Percentiles rank a stretch among this genome's conserved stretches.
phyloP scores from a whole-genome alignment of 176 grass and related monocot species.

The Lolium perenne region DNA sequence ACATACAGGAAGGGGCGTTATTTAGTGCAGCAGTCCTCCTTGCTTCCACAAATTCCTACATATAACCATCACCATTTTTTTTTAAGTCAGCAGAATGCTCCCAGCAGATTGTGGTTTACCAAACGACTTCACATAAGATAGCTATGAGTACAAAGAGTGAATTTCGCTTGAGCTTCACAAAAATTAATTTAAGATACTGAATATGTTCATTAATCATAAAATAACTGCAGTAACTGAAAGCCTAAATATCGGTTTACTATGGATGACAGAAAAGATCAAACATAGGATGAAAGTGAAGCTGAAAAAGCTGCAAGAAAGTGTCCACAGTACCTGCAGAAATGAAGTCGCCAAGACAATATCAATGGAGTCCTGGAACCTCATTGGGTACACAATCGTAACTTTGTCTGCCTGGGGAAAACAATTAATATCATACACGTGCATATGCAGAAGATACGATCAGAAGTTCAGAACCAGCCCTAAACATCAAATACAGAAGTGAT shows the following conservation, averaged over 20 bases:
- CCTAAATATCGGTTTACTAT: constrained; percentile 23
- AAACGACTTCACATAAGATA: background rate
- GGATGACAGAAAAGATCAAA: constrained; percentile 10
- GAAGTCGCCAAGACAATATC: constrained; percentile 96
- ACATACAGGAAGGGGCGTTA: constrained; percentile 92
- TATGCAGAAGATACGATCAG: constrained; percentile 24
- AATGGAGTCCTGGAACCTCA: constrained; percentile 97
- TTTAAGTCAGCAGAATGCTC: background rate
- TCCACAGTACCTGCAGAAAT: constrained; percentile 85
- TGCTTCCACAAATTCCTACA: constrained; percentile 99
- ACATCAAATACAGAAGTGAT: constrained; percentile 13
- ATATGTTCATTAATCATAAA: constrained; percentile 17
- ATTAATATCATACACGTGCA: background rate
- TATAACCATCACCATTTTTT: constrained; percentile 13
- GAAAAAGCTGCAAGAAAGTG: constrained; percentile 10
- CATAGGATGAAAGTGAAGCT: background rate
- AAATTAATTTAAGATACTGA: constrained; percentile 1
- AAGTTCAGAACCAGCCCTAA: background rate
- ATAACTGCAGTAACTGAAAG: background rate
- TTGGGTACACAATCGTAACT: constrained; percentile 85
- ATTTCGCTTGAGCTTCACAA: background rate
- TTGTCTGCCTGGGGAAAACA: constrained; percentile 74
- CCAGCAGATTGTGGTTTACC: background rate
- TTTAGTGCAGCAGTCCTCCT: constrained; percentile 84
- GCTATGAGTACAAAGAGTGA: constrained; percentile 10